These are phyloP conservation scores for Porpolomopsis calyptriformis DNA, from an alignment of 768 basidiomycete species.

Conservation along the genomic window DNA sequence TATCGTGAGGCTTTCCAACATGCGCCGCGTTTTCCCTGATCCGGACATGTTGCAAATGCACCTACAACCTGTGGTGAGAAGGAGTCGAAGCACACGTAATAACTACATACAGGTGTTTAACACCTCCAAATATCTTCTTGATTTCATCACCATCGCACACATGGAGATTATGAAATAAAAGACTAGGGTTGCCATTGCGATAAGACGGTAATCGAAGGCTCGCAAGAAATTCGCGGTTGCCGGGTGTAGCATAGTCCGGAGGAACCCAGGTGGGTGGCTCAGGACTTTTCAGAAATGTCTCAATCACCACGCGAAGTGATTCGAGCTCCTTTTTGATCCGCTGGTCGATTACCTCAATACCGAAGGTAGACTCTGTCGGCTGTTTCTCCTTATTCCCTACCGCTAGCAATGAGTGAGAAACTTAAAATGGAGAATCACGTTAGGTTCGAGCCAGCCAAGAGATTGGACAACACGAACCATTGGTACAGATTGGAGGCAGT, in stretches of 20 bases:
- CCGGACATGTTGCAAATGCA: conserved; percentile 12
- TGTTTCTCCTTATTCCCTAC: no score
- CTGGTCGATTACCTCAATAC: conserved; percentile 4
- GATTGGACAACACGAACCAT: no score
- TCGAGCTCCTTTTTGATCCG: conserved; percentile 5
- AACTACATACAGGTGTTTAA: conserved; percentile 8
- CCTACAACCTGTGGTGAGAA: conserved; percentile 9
- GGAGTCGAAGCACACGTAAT: conserved; percentile 4
- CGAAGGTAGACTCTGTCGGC: not conserved
- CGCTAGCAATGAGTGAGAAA: no score
- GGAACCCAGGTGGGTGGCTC: conserved; percentile 13
- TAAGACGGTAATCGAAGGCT: conserved; percentile 11
- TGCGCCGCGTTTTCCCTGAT: conserved; percentile 13
- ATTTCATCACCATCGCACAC: conserved; percentile 9
- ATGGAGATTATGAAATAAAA: conserved; percentile 13
- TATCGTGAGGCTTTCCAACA: conserved; percentile 12
- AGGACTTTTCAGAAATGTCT: conserved; percentile 10
- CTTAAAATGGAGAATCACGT: no score
- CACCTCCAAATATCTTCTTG: conserved; percentile 10
- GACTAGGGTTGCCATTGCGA: conserved; percentile 11
- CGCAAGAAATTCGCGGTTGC: conserved; percentile 8
- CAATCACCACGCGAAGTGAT: conserved; percentile 5
- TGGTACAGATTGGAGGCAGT: no score
- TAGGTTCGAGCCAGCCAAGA: no score
- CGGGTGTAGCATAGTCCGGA: conserved; percentile 5